A percentile compares a stretch with the other conserved stretches of the same genome.
phyloP scores from a whole-genome alignment of 495 filamentous ascomycete species.

The Trypethelium eluteriae region DNA sequence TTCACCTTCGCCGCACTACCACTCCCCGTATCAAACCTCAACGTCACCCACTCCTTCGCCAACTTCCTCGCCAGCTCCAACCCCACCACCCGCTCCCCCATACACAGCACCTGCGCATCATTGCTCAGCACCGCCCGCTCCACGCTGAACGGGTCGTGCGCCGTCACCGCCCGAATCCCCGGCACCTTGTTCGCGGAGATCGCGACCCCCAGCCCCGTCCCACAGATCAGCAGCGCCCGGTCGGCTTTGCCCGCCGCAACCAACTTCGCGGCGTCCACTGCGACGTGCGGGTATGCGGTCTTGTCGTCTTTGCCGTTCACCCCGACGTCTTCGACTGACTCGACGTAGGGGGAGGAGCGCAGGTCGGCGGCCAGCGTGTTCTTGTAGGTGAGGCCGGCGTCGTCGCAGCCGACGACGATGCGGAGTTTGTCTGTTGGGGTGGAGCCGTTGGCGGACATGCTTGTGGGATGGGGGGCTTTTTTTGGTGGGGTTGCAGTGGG shows the following conservation, averaged over 20 bases:
- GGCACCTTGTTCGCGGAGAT: conserved; percentile 83
- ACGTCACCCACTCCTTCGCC: conserved; percentile 74
- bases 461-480: too few relatives aligned
- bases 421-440: conserved; percentile 32
- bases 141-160: conserved; percentile 77
- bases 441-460: conserved; percentile 13
- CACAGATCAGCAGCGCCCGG: conserved; percentile 78
- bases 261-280: conserved; percentile 38
- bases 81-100: conserved; percentile 78
- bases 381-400: conserved; percentile 74
- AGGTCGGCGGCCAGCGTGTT: conserved; percentile 68
- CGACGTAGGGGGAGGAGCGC: conserved; percentile 57
- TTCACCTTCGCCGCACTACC: conserved; percentile 67
- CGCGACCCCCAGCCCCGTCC: conserved; percentile 77
- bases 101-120: conserved; percentile 80
- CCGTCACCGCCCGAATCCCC: conserved; percentile 76
- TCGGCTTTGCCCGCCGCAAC: conserved; percentile 50
- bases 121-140: conserved; percentile 77
- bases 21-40: conserved; percentile 68
- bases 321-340: conserved; percentile 60
- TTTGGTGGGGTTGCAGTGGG: background rate
- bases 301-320: conserved; percentile 61
- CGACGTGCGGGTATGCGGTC: conserved; percentile 76
- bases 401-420: conserved; percentile 58
- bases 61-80: conserved; percentile 69